These are phyloP conservation scores for Angomonas ambiguus DNA, from an alignment of 208 protist genomes.

Conservation along the genomic window DNA sequence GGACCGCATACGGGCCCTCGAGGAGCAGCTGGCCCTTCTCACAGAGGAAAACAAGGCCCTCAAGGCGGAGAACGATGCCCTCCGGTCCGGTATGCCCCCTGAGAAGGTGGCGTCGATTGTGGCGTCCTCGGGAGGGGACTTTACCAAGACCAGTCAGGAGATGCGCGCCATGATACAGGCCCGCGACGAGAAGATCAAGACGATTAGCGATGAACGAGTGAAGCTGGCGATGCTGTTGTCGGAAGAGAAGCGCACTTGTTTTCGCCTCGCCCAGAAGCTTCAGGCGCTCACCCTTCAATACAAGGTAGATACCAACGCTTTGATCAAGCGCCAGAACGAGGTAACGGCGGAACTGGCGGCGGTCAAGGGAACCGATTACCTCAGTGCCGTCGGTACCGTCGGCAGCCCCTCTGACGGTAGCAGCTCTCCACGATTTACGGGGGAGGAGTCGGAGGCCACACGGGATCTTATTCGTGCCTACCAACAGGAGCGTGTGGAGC, in stretches of 20 bases:
- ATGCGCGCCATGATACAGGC: conserved; percentile 40
- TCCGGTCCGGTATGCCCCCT: conserved; percentile 27
- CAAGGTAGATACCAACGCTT: conserved; percentile 38
- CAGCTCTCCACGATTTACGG: background rate
- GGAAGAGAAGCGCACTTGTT: conserved; percentile 61
- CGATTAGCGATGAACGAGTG: conserved; percentile 54
- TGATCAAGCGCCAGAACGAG: conserved; percentile 45
- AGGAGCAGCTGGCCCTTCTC: conserved; percentile 60
- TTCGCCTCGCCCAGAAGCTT: conserved; percentile 67
- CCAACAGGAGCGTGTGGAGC: conserved; percentile 51
- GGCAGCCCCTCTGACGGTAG: conserved; percentile 4
- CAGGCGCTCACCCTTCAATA: conserved; percentile 43
- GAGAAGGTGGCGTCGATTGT: conserved; percentile 26
- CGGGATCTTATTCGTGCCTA: conserved; percentile 40
- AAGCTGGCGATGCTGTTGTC: conserved; percentile 60
- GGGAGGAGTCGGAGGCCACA: conserved; percentile 20
- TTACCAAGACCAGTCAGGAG: conserved; percentile 39
- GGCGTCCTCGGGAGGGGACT: conserved; percentile 20
- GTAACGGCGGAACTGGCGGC: conserved; percentile 46
- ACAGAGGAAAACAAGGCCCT: conserved; percentile 63
- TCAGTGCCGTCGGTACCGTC: conserved; percentile 34
- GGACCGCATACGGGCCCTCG: conserved; percentile 50
- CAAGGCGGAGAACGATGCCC: conserved; percentile 37
- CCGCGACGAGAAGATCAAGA: conserved; percentile 43
- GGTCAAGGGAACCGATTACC: conserved; percentile 78